Conservation (phyloP, 208 protist species). For the Zelonia costaricensis region DNA sequence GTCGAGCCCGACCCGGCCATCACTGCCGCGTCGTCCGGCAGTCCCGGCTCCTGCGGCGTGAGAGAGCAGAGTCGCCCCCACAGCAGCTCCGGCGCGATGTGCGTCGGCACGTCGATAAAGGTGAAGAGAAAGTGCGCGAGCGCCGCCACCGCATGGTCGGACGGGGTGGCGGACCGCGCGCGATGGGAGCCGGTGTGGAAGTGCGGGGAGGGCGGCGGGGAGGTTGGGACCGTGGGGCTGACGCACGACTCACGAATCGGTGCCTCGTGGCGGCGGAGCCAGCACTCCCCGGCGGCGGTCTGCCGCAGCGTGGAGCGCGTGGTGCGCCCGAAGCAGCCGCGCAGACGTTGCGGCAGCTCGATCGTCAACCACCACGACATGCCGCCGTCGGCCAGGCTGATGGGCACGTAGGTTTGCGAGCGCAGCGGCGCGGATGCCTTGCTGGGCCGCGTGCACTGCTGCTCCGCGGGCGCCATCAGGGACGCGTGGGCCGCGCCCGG, state of each 20-base stretch:
- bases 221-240: no score
- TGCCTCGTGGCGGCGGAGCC: slow-evolving; percentile 12
- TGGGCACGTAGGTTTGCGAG: slow-evolving; percentile 17
- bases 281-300: slow-evolving; percentile 18
- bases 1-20: not conserved
- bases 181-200: not conserved
- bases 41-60: not conserved
- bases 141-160: not conserved
- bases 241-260: no score
- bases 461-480: no score
- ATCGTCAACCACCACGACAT: slow-evolving; percentile 41
- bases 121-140: slow-evolving; percentile 20
- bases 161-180: not conserved
- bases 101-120: slow-evolving; percentile 21
- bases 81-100: slow-evolving; percentile 28
- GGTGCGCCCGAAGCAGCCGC: slow-evolving; percentile 30
- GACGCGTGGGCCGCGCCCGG: no score
- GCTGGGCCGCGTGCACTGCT: no score
- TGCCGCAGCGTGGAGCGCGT: slow-evolving; percentile 21
- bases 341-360: slow-evolving; percentile 30
- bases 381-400: slow-evolving; percentile 30
- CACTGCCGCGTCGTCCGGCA: not conserved
- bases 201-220: not conserved
- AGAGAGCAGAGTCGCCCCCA: slow-evolving; percentile 28
- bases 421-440: no score